Evolutionary conservation across 495 filamentous ascomycete genomes (phyloP), one percentile per base, ranked within the genome.

Genomic region (Tetracladium setigerum): DNA sequence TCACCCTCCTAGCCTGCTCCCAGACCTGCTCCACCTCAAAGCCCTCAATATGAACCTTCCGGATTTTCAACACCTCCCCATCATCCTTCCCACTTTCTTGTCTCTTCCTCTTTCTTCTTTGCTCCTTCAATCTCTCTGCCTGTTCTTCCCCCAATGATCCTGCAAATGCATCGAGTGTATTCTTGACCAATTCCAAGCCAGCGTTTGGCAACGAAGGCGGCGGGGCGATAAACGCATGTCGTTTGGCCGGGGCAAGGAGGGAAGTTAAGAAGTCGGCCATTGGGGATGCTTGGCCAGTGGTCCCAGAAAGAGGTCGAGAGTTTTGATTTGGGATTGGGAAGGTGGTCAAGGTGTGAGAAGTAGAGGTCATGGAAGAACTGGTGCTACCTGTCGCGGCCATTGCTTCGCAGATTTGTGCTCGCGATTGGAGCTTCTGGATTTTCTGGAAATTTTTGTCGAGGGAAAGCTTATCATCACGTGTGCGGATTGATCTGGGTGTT

Each of bases 21-120:
- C 90, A 97, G 14, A 98, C 80, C 66, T 97, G 92, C 38, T 81
- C 79, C 17, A 85, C 79, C 49, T 82, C 85, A 63, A 98, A 95
- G 0, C 91, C 92, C 22, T 95, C 82, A 24, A 86, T 70, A 62
- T 97, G 82, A 16, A 98, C 65, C 63, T 85, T 84, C 57, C 82
- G 76, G 49, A 91, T 65, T 51, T 84, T 85, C 49, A 91, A 60
- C 15, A 77, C 62, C 14, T 76, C 65, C 52, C 62, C 50, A 45
- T 67, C 60, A 44, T 63, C 54, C 6, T 19, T 18, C 4, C 22
- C 45, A 11, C 32, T 31, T 14, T 69, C 62, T 30, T 47, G 46
- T 47, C 78, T 61, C 63, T 87, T 89, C 49, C 84, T 72, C 66
- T 91, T 89, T 59, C 73, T 82, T 54, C 71, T 66, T 41, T 64